Conservation (phyloP, 768 basidiomycete species). For the Lepiota brunneoincarnata region DNA sequence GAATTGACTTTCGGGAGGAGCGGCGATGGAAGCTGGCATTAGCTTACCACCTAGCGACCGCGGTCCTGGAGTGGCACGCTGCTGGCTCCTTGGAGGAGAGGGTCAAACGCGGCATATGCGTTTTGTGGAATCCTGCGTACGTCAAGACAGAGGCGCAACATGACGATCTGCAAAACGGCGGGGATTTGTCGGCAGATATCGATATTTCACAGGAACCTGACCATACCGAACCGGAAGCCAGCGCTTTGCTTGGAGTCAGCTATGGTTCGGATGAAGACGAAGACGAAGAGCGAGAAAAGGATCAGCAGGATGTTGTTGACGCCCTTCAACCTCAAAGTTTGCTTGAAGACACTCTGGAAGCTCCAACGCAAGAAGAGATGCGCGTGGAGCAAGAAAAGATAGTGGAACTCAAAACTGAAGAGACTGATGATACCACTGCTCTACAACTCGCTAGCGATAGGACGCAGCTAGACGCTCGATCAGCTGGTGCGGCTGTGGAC, state of each 20-base stretch:
- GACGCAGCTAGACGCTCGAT: constrained; percentile 1
- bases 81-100: constrained; percentile 65
- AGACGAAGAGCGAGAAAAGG: constrained; percentile 59
- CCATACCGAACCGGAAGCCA: constrained; percentile 16
- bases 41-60: constrained; percentile 78
- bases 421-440: constrained; percentile 52
- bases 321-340: constrained; percentile 50
- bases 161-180: constrained; percentile 25
- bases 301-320: constrained; percentile 54
- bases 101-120: constrained; percentile 60
- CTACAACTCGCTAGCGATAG: constrained; percentile 13
- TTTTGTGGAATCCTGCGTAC: constrained; percentile 56
- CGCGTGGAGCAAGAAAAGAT: constrained; percentile 13
- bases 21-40: constrained; percentile 86
- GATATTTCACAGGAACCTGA: constrained; percentile 14
- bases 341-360: constrained; percentile 59
- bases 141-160: constrained; percentile 35
- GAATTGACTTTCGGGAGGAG: constrained; percentile 92
- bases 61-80: constrained; percentile 87
- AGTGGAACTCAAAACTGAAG: constrained; percentile 38
- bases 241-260: constrained; percentile 41
- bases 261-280: constrained; percentile 70
- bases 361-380: constrained; percentile 21
- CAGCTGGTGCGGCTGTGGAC: neutral
- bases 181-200: constrained; percentile 26